A percentile compares a stretch with the other conserved stretches of the same genome.
Conservation (phyloP, 345 rosid genomes). For the Populus euphratica region DNA sequence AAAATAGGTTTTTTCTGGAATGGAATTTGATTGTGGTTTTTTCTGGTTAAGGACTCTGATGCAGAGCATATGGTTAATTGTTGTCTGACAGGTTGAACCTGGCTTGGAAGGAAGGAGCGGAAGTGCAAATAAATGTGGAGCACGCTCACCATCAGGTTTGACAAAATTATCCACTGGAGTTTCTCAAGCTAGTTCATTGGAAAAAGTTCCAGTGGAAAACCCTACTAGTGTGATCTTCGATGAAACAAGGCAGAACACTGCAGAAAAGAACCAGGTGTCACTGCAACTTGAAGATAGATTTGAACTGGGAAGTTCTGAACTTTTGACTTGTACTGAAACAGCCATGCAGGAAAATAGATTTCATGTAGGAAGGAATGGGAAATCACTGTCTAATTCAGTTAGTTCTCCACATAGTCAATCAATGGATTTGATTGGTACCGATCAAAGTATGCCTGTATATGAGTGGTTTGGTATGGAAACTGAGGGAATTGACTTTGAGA, state of each 20-base stretch:
- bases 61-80: not conserved
- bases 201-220: conserved; percentile 38
- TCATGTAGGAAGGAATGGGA: conserved; percentile 23
- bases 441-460: conserved; percentile 47
- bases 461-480: conserved; percentile 61
- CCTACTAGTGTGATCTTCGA: conserved; percentile 27
- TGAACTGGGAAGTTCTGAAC: conserved; percentile 26
- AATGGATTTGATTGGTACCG: conserved; percentile 3
- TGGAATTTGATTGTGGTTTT: not conserved
- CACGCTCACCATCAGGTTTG: conserved; percentile 21
- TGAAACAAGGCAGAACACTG: conserved; percentile 21
- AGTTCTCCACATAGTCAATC: conserved; percentile 33
- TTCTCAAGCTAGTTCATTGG: conserved; percentile 34
- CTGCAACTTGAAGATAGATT: conserved; percentile 22
- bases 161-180: conserved; percentile 12
- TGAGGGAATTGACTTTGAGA: conserved; percentile 39
- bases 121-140: conserved; percentile 11
- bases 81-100: conserved; percentile 31
- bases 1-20: not conserved
- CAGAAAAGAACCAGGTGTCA: conserved; percentile 29
- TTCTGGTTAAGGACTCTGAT: conserved; percentile 14
- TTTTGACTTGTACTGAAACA: conserved; percentile 27
- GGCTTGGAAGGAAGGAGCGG: conserved; percentile 20
- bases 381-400: conserved; percentile 24
- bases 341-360: conserved; percentile 21